Percentiles rank a stretch among this genome's conserved stretches.
Evolutionary conservation across 805 yeast species (phyloP).

Genomic region (Candida caryicola): DNA sequence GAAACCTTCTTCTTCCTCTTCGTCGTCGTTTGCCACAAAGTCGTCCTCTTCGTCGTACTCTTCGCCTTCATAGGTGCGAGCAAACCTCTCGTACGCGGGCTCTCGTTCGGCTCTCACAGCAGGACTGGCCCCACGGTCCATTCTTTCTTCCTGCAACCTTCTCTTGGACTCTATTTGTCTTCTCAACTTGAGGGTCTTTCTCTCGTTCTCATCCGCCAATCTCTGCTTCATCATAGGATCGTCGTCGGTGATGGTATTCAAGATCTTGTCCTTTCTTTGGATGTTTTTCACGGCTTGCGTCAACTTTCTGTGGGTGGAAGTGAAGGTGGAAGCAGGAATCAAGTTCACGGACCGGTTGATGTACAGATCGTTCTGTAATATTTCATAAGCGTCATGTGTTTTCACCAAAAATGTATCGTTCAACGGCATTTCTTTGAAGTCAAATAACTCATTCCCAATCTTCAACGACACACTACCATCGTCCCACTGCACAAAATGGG

Average conservation of each 20-base stretch:
- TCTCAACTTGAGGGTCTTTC: constrained; percentile 56
- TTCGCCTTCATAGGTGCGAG: constrained; percentile 34
- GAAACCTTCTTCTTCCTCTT: constrained; percentile 23
- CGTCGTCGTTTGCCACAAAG: constrained; percentile 44
- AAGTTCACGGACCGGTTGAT: constrained; percentile 67
- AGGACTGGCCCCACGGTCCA: constrained; percentile 46
- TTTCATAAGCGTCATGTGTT: constrained; percentile 67
- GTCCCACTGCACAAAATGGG: constrained; percentile 89
- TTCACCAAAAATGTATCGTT: constrained; percentile 71
- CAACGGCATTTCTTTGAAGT: constrained; percentile 60
- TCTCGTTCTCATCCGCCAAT: constrained; percentile 61
- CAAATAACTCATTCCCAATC: constrained; percentile 84
- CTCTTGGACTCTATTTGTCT: constrained; percentile 63
- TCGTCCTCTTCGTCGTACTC: constrained; percentile 41
- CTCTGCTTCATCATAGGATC: constrained; percentile 73
- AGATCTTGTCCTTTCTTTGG: constrained; percentile 47
- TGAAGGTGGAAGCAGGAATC: constrained; percentile 86
- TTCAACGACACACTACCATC: constrained; percentile 87
- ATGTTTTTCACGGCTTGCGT: constrained; percentile 63
- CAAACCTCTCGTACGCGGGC: constrained; percentile 39
- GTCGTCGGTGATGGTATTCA: constrained; percentile 51
- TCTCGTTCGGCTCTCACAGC: constrained; percentile 23
- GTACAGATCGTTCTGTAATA: constrained; percentile 66
- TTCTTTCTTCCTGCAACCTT: constrained; percentile 56
- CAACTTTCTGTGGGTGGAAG: constrained; percentile 76